phyloP scores from a whole-genome alignment of 495 filamentous ascomycete genomes.

The Aspergillus leporis region DNA sequence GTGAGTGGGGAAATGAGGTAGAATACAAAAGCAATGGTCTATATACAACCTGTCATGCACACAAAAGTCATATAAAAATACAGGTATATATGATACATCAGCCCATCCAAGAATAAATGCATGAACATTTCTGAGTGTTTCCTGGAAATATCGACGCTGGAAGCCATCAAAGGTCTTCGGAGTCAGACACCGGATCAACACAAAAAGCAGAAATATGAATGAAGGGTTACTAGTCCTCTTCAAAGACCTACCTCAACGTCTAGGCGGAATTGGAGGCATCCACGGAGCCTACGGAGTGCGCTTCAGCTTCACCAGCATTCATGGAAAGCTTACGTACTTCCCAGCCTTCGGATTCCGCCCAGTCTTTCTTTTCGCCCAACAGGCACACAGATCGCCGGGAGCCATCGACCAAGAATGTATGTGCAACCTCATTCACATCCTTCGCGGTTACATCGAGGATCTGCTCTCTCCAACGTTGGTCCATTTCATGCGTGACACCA shows the following conservation, averaged over 20 bases:
- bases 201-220: constrained; percentile 1
- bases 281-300: constrained; percentile 12
- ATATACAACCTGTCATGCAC: constrained; percentile 20
- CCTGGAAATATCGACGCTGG: background rate
- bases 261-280: constrained; percentile 25
- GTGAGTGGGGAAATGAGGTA: constrained; percentile 17
- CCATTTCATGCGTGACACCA: constrained; percentile 85
- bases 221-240: background rate
- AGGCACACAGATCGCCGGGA: constrained; percentile 58
- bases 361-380: constrained; percentile 82
- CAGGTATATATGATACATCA: constrained; percentile 14
- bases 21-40: constrained; percentile 19
- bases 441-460: constrained; percentile 83
- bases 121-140: background rate
- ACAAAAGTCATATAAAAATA: constrained; percentile 17
- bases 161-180: no score
- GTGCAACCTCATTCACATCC: constrained; percentile 77
- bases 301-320: constrained; percentile 21
- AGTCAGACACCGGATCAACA: background rate
- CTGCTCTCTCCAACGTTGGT: constrained; percentile 79
- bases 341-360: constrained; percentile 53
- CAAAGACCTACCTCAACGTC: background rate
- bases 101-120: background rate
- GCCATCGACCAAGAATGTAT: constrained; percentile 77
- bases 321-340: constrained; percentile 47